Evolutionary conservation across 352 stramenopile species (phyloP).

Genomic region (Globisporangium cylindrosporum): DNA sequence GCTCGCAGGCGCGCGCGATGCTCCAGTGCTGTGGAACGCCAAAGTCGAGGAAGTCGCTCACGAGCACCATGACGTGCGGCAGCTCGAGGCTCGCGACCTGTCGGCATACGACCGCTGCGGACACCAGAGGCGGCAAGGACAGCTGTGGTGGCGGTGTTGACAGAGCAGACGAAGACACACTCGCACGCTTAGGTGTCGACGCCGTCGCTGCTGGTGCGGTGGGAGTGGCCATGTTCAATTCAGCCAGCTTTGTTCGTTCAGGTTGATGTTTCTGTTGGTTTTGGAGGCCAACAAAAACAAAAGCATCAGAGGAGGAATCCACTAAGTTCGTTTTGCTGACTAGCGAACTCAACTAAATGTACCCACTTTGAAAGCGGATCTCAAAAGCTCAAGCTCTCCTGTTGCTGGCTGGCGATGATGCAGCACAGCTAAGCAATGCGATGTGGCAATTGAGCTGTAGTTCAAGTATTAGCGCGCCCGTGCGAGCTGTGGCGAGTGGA

Average conservation of each 20-base stretch:
- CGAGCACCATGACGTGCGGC: conserved; percentile 12
- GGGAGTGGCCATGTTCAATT: background rate
- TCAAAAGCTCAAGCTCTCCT: too few relatives aligned
- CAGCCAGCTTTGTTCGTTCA: background rate
- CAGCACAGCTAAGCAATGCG: too few relatives aligned
- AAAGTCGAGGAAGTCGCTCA: conserved; percentile 15
- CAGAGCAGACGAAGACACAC: background rate
- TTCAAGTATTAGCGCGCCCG: too few relatives aligned
- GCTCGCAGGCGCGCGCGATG: conserved; percentile 6
- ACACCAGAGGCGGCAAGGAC: conserved; percentile 8
- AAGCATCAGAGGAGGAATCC: too few relatives aligned
- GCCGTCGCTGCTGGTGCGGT: too few relatives aligned
- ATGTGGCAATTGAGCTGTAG: too few relatives aligned
- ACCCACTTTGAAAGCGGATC: too few relatives aligned
- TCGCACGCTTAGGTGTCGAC: background rate
- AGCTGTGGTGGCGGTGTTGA: background rate
- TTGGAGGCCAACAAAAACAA: too few relatives aligned
- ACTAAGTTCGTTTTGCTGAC: too few relatives aligned
- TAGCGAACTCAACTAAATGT: too few relatives aligned
- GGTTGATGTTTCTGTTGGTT: background rate
- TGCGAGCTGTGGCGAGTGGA: too few relatives aligned
- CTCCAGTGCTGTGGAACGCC: conserved; percentile 5
- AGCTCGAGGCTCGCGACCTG: conserved; percentile 10
- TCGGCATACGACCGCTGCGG: conserved; percentile 1
- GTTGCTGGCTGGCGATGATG: too few relatives aligned